These are phyloP conservation scores for Sporothrix variecibatus DNA, from an alignment of 2,329 filamentous ascomycete genomes.

Conservation along the genomic window DNA sequence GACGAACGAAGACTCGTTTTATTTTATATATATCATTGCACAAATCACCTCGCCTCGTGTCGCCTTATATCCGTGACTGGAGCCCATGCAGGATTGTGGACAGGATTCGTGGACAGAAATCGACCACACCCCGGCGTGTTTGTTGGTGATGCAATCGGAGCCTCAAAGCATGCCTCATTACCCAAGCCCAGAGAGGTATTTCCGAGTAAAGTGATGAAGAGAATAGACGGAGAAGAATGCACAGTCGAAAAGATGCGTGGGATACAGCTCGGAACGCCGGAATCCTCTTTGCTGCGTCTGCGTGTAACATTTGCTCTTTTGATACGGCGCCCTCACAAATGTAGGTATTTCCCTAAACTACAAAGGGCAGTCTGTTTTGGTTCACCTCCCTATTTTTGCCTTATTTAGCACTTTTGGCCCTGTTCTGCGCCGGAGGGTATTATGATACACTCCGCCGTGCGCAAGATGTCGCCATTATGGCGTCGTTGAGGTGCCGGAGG, in stretches of 20 bases:
- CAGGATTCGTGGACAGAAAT: background rate
- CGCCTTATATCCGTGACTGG: background rate
- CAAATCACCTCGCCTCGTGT: background rate
- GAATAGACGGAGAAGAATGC: background rate
- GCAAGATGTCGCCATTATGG: conserved; percentile 28
- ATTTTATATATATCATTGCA: background rate
- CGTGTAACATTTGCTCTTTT: background rate
- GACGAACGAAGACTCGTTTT: background rate
- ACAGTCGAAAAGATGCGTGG: background rate
- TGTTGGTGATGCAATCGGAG: conserved; percentile 24
- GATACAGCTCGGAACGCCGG: background rate
- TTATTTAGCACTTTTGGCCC: background rate
- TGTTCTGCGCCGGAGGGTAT: conserved; percentile 23
- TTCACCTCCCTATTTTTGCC: background rate
- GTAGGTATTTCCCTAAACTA: background rate
- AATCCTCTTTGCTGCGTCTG: background rate
- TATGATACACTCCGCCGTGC: conserved; percentile 29
- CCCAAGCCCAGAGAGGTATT: conserved; percentile 18
- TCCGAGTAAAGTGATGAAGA: background rate
- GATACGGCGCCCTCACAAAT: background rate
- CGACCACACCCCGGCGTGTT: background rate
- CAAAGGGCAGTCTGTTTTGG: background rate
- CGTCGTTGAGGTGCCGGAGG: conserved; percentile 5
- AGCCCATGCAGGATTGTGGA: background rate
- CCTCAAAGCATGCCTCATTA: conserved; percentile 28